Conservation (phyloP, 2,329 filamentous ascomycete genomes). For the Didymella pomorum region DNA sequence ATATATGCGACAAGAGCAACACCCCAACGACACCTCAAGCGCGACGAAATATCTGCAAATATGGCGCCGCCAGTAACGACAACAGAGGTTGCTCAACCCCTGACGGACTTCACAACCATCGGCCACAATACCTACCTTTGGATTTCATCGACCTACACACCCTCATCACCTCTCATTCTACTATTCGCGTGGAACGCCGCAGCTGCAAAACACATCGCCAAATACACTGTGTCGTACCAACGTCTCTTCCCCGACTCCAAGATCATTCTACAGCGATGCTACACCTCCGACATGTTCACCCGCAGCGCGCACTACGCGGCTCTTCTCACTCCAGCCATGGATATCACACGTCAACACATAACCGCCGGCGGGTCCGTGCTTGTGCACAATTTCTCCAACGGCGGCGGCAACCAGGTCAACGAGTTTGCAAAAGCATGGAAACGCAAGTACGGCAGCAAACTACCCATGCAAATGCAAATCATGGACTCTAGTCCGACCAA, state of each 20-base stretch:
- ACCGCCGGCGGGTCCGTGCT: constrained; percentile 37
- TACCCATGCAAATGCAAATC: constrained; percentile 44
- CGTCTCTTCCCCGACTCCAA: constrained; percentile 42
- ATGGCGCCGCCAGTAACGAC: constrained; percentile 24
- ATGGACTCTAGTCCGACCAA: constrained; percentile 48
- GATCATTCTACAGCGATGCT: constrained; percentile 44
- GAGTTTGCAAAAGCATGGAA: constrained; percentile 47
- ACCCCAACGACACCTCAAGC: too few species aligned
- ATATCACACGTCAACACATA: constrained; percentile 35
- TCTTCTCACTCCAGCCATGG: constrained; percentile 37
- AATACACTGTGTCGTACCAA: constrained; percentile 47
- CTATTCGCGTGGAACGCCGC: constrained; percentile 49
- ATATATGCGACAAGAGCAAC: too few species aligned
- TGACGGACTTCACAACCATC: constrained; percentile 44
- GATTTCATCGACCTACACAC: constrained; percentile 23
- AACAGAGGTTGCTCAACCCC: constrained; percentile 26
- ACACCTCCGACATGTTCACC: constrained; percentile 44
- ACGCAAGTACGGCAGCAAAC: constrained; percentile 20
- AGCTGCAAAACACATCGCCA: constrained; percentile 47
- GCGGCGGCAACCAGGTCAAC: constrained; percentile 46
- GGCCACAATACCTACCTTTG: constrained; percentile 47
- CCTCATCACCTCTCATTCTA: constrained; percentile 38
- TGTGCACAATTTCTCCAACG: constrained; percentile 49
- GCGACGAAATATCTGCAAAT: not conserved
- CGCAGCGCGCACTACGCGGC: constrained; percentile 23